Evolutionary conservation across 176 grass and related monocot genomes (phyloP).

Genomic region (Cocos nucifera): DNA sequence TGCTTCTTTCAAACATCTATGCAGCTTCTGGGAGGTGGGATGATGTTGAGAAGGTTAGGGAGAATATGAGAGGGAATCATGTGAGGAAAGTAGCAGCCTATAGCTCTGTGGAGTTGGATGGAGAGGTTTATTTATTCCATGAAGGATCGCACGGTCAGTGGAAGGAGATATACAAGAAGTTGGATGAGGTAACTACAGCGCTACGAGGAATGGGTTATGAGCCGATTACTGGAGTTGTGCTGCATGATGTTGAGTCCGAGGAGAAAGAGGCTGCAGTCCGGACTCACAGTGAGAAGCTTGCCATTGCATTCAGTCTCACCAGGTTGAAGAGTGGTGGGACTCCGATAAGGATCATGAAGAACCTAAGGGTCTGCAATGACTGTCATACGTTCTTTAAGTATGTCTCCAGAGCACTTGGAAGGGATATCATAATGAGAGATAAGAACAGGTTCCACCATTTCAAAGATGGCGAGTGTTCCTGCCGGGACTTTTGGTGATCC

Average conservation of each 20-base stretch:
- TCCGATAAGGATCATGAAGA: conserved; percentile 17
- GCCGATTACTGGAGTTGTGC: conserved; percentile 7
- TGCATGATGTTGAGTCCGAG: conserved; percentile 16
- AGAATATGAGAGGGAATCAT: conserved; percentile 5
- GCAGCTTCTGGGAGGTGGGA: conserved; percentile 7
- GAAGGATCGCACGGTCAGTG: conserved; percentile 8
- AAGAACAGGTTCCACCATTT: conserved; percentile 15
- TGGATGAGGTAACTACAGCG: not conserved
- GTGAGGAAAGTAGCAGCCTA: conserved; percentile 10
- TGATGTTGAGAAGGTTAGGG: not conserved
- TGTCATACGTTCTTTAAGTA: conserved; percentile 7
- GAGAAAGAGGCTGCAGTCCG: conserved; percentile 17
- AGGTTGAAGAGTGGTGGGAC: not conserved
- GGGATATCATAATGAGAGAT: conserved; percentile 13
- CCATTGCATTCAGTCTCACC: conserved; percentile 8
- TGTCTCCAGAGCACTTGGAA: conserved; percentile 1
- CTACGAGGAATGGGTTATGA: not conserved
- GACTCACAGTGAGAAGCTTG: conserved; percentile 12
- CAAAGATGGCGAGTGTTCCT: conserved; percentile 8
- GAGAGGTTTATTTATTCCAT: conserved; percentile 7
- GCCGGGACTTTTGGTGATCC: conserved; percentile 10
- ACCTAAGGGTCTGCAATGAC: conserved; percentile 11
- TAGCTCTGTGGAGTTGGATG: conserved; percentile 12
- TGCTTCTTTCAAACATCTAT: conserved; percentile 18
- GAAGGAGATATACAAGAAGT: not conserved